Conservation (phyloP, 306 rosid species). For the Acacia confusa region DNA sequence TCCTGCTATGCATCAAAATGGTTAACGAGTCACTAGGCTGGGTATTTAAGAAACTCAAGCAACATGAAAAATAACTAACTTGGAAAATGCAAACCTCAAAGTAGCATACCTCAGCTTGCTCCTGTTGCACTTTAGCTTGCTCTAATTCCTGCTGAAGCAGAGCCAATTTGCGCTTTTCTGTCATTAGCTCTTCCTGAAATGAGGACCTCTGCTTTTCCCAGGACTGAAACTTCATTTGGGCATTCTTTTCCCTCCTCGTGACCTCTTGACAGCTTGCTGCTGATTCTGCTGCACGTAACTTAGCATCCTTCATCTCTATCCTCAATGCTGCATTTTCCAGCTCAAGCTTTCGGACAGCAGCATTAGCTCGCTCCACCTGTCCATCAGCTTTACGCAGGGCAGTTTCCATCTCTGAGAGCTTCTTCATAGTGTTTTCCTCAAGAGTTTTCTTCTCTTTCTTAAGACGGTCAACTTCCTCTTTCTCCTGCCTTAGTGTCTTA, state of each 20-base stretch:
- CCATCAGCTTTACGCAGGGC: slow-evolving; percentile 81
- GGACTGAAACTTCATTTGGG: slow-evolving; percentile 59
- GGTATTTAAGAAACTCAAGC: slow-evolving; percentile 9
- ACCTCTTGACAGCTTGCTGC: slow-evolving; percentile 82
- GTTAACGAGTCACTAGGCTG: slow-evolving; percentile 13
- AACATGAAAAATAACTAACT: neutral
- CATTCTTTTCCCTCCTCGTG: slow-evolving; percentile 76
- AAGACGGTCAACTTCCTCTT: slow-evolving; percentile 84
- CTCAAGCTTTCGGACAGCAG: slow-evolving; percentile 77
- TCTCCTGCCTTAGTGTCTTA: slow-evolving; percentile 76
- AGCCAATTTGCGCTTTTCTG: slow-evolving; percentile 58
- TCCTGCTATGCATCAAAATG: slow-evolving; percentile 13
- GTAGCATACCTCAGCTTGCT: slow-evolving; percentile 68
- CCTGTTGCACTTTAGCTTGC: slow-evolving; percentile 63
- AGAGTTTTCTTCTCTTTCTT: slow-evolving; percentile 77
- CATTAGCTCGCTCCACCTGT: slow-evolving; percentile 83
- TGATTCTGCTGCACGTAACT: slow-evolving; percentile 66
- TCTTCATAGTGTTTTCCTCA: slow-evolving; percentile 84
- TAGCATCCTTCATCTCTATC: slow-evolving; percentile 85
- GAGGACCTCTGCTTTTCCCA: slow-evolving; percentile 80
- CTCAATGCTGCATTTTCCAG: slow-evolving; percentile 70
- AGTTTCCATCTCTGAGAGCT: slow-evolving; percentile 87
- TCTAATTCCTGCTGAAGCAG: slow-evolving; percentile 58
- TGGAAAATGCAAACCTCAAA: slow-evolving; percentile 28
- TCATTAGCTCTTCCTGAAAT: slow-evolving; percentile 64